Conservation (phyloP, 371 early-diverging fungal genomes). For the Dichotomocladium elegans region DNA sequence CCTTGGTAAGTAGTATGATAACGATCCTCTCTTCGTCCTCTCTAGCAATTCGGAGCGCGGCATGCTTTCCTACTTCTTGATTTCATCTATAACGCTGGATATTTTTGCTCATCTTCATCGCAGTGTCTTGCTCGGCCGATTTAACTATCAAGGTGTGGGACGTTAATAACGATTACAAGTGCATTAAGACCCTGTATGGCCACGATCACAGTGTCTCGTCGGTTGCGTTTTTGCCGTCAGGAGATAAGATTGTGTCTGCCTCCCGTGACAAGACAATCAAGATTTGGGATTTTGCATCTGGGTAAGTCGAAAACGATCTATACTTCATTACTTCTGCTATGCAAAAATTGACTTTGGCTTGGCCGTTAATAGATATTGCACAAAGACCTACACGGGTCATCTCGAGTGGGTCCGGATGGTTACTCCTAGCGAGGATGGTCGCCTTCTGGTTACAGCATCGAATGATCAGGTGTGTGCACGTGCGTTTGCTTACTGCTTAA, state of each 20-base stretch:
- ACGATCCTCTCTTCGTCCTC: background rate
- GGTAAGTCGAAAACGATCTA: slow-evolving; percentile 41
- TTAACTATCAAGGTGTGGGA: slow-evolving; percentile 91
- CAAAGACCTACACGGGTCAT: slow-evolving; percentile 76
- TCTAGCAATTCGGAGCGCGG: too few relatives aligned
- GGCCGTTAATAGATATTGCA: slow-evolving; percentile 60
- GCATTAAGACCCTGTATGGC: slow-evolving; percentile 81
- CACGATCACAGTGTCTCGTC: slow-evolving; percentile 91
- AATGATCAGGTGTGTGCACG: slow-evolving; percentile 73
- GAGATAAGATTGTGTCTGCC: slow-evolving; percentile 78
- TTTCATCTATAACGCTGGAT: too few relatives aligned
- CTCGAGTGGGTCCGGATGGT: slow-evolving; percentile 85
- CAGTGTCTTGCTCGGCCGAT: slow-evolving; percentile 87
- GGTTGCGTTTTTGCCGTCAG: slow-evolving; percentile 69
- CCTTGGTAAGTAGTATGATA: slow-evolving; percentile 45
- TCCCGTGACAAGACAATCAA: slow-evolving; percentile 88
- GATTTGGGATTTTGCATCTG: slow-evolving; percentile 84
- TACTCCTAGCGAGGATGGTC: slow-evolving; percentile 67
- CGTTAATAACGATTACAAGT: slow-evolving; percentile 77
- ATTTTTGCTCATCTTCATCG: too few relatives aligned
- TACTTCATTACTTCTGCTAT: background rate
- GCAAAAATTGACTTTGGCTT: background rate
- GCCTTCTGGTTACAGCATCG: slow-evolving; percentile 69
- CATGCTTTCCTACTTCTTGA: too few relatives aligned
- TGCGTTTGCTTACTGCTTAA: background rate